Conservation (phyloP, 1,284 basidiomycete species). For the Cystobasidiaceae sp. region DNA sequence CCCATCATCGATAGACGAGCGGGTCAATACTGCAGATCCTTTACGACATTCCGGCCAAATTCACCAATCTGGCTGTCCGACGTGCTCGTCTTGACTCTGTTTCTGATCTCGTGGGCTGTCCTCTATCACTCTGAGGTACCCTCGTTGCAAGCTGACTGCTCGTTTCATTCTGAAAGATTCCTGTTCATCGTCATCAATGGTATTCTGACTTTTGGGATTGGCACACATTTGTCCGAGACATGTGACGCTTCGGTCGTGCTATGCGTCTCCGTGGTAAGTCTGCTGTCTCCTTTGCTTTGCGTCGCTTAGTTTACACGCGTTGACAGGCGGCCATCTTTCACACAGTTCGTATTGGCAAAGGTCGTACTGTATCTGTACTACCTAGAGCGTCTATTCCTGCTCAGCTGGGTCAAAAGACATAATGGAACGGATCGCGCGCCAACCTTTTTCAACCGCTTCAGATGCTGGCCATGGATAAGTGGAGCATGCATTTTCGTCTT, state of each 20-base stretch:
- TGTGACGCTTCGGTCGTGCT: conserved; percentile 27
- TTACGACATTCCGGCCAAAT: conserved; percentile 4
- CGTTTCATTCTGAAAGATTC: not conserved
- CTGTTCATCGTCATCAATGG: conserved; percentile 17
- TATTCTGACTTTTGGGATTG: conserved; percentile 24
- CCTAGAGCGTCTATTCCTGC: conserved; percentile 20
- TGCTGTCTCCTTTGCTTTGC: not conserved
- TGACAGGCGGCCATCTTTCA: not conserved
- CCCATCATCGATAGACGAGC: not conserved
- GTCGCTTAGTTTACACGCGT: not conserved
- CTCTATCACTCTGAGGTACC: not conserved
- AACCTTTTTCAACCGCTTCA: conserved; percentile 3
- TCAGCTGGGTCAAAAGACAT: conserved; percentile 6
- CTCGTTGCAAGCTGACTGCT: not conserved
- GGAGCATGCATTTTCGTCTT: conserved; percentile 24
- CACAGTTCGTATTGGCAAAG: conserved; percentile 27
- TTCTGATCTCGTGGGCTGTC: conserved; percentile 11
- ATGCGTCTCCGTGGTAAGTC: conserved; percentile 24
- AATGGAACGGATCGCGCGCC: not conserved
- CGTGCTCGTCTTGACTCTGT: conserved; percentile 8
- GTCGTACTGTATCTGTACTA: conserved; percentile 27
- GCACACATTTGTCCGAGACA: conserved; percentile 3
- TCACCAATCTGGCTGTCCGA: conserved; percentile 17
- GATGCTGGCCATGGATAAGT: conserved; percentile 10
- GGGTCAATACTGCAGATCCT: not conserved